Base-by-base conservation (phyloP, 164 flowering plant species). In the Umbilicus rupestris region DNA sequence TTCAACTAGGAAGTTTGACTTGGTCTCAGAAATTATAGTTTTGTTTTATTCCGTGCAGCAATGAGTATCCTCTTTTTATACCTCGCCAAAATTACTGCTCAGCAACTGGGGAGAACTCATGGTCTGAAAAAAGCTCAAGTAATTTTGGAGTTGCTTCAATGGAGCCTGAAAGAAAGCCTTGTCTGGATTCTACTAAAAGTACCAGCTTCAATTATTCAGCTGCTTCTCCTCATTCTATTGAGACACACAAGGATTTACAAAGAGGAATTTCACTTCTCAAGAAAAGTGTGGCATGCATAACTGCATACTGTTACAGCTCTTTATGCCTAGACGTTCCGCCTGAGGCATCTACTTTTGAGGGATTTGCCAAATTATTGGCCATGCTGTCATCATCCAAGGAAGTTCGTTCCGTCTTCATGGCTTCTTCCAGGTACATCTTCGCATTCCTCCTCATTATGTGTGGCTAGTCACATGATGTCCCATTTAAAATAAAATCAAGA, bases 241-340 rank as follows among this genome's bases (percentile, higher is more conserved):
- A 89, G 73, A 77, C 83, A 65, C 97, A 92, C 80, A 84, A 83
- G 76, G 97, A 95, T 69, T 72, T 95, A 79, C 97, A 95, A 79
- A 95, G 83, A 80, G 99, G 99, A 63, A 95, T 95, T 67, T 82
- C 94, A 59, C 96, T 92, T 75, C 83, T 95, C 49, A 92, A 95
- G 84, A 92, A 86, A 77, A 95, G 97, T 81, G 97, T 95, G 68
- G 96, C 99, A 35, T 90, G 97, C 79, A 69, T 92, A 63, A 89
- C 97, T 17, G 84, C 96, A 20, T 95, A 88, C 72, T 86, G 92
- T 68, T 90, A 87, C 72, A 88, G 87, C 72, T 81, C 89, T 16
- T 79, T 95, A 42, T 77, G 85, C 68, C 71, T 88, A 44, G 97
- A 95, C 68, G 78, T 83, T 66, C 97, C 97, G 57, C 64, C 85